phyloP scores from a whole-genome alignment of 1,284 basidiomycete genomes.

The Volvariella volvacea region DNA sequence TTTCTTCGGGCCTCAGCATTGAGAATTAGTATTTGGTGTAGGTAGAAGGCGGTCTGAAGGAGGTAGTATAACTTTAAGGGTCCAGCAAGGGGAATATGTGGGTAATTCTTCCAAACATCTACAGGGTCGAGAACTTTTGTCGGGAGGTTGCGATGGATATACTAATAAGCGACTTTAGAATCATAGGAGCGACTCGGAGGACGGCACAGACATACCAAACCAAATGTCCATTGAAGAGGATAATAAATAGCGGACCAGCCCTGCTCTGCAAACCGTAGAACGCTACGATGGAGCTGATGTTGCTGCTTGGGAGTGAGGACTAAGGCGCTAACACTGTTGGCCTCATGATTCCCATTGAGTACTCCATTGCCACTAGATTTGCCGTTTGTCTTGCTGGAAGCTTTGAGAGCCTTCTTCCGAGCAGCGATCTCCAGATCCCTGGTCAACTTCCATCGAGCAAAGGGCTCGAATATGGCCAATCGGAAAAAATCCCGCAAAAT shows the following conservation, averaged over 20 bases:
- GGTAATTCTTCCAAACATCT: constrained; percentile 80
- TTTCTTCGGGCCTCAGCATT: constrained; percentile 91
- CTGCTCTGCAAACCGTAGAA: constrained; percentile 90
- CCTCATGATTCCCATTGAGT: constrained; percentile 25
- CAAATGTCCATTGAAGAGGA: constrained; percentile 65
- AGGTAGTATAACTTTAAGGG: constrained; percentile 91
- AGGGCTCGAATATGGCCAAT: constrained; percentile 68
- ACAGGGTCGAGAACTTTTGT: constrained; percentile 60
- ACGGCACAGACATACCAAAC: constrained; percentile 61
- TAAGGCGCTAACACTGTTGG: constrained; percentile 17
- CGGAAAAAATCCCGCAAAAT: constrained; percentile 71
- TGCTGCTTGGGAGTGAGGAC: constrained; percentile 34
- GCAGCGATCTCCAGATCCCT: constrained; percentile 35
- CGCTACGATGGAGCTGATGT: constrained; percentile 58
- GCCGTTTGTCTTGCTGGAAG: constrained; percentile 19
- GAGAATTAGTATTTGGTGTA: constrained; percentile 88
- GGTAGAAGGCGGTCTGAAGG: constrained; percentile 86
- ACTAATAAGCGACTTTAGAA: constrained; percentile 37
- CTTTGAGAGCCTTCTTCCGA: constrained; percentile 5
- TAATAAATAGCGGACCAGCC: constrained; percentile 88
- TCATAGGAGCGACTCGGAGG: too few species aligned
- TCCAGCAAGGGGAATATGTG: constrained; percentile 71
- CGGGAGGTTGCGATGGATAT: constrained; percentile 71
- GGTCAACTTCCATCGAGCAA: constrained; percentile 68
- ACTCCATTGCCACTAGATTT: constrained; percentile 22